Evolutionary conservation across 176 grass and related monocot genomes (phyloP), one percentile per base, ranked within the genome.

Genomic region (Otatea glauca): DNA sequence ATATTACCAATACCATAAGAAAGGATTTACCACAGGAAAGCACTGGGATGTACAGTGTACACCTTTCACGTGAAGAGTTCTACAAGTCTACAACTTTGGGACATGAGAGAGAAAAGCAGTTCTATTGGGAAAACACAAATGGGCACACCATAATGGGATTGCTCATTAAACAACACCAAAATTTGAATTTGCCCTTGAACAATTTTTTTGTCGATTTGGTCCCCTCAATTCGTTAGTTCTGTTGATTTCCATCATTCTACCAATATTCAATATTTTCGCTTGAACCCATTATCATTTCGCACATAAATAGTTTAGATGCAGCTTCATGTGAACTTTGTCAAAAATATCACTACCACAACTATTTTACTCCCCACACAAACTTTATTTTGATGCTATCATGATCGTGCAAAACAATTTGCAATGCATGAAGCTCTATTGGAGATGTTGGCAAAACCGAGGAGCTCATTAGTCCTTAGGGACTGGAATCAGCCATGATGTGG

Each of bases 321-420:
- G 20, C 18, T 83, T 53, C 11, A 54, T 34, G 45, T 17, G 7
- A 89, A 50, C 11, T 68, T 80, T 68, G 21, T 43, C 41, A 80
- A 74, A 3, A 62, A 74, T 37, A 38, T 24, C 42, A 74, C 70
- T 63, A 48, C 6, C 80, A 62, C 25, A 17, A 47, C 53, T 72
- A 42, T 20, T 47, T 38, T 13, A 72, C 15, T 78, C 38, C 24
- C 20, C 1, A 6, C 75, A 56, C 14, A 47, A 83, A 64, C 58
- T 65, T 32, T 62, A 13, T 20, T 35, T 23, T 35, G 16, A 13
- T 62, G 41, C 24, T 62, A 43, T 18, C 50, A 81, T n/a, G 18
- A 50, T 35, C 15, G 23, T 58, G 76, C 39, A 79, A 60, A 85
- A 27, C 10, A 73, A 68, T 13, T 51, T 51, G 23, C 48, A 50